Percentiles rank a stretch among this genome's conserved stretches.
Conservation (phyloP, 208 protist genomes). For the Angomonas deanei region DNA sequence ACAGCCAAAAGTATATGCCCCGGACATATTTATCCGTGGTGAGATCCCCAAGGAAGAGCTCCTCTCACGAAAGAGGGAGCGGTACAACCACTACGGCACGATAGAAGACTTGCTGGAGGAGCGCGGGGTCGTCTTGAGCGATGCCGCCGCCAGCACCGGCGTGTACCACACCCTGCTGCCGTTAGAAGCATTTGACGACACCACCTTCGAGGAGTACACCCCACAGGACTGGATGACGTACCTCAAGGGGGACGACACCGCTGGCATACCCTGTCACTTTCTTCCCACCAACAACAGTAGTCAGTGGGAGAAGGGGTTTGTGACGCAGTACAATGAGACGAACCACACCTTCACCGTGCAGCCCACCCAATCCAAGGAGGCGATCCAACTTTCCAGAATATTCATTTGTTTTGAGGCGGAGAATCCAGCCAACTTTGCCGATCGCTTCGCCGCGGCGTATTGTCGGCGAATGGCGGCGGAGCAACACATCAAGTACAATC, state of each 20-base stretch:
- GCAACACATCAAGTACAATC: constrained; percentile 70
- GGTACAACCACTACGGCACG: constrained; percentile 48
- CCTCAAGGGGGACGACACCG: neutral
- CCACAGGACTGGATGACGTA: constrained; percentile 58
- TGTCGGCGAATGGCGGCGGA: constrained; percentile 60
- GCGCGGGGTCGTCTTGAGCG: constrained; percentile 42
- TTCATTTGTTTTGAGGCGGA: constrained; percentile 92
- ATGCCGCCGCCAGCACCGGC: constrained; percentile 10
- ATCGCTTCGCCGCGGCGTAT: constrained; percentile 85
- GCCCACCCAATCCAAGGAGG: neutral
- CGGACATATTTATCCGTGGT: constrained; percentile 51
- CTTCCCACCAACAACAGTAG: constrained; percentile 16
- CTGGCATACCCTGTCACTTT: constrained; percentile 44
- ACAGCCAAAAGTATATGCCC: constrained; percentile 90
- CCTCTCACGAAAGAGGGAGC: constrained; percentile 64
- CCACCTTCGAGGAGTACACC: constrained; percentile 78
- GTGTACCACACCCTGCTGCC: constrained; percentile 77
- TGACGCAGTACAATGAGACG: constrained; percentile 17
- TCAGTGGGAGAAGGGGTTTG: constrained; percentile 13
- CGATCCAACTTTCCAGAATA: constrained; percentile 53
- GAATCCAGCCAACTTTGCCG: constrained; percentile 85
- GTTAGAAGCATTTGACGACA: constrained; percentile 91
- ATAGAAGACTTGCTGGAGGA: constrained; percentile 62
- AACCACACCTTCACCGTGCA: constrained; percentile 14
- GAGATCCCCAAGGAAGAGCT: constrained; percentile 80